Evolutionary conservation across 345 rosid genomes (phyloP), one percentile per base, ranked within the genome.

Genomic region (Iberis pinnata): DNA sequence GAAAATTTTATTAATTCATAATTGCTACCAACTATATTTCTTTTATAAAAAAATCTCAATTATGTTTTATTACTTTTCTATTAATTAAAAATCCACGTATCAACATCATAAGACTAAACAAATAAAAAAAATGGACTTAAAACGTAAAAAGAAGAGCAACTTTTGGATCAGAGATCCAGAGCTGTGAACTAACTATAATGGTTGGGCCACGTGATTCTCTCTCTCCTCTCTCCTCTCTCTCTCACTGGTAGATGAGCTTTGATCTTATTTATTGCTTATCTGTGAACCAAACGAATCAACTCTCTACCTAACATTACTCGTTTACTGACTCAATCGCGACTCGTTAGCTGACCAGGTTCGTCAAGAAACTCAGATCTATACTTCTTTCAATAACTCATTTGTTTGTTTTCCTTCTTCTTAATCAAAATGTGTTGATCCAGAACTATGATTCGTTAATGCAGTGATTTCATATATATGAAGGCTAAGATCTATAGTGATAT

Each of bases 131-230:
- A 13, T 16, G 12, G 36, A 49, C 14, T 18, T 33, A 11, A 29
- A 9, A 8, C 11, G 0, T 35, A 12, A 29, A 13, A 9, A 19
- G 1, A 2, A 35, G 9, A 24, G 11, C n/a, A 22, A 22, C 25
- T 22, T 12, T 9, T 41, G 58, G 64, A 49, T 41, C 36, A 8
- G 26, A 46, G 56, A 53, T 53, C 22, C 20, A 15, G 36, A 45
- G 64, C 13, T 46, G 56, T 57, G 56, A 58, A 59, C 78, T 70
- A 77, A 73, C 83, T 41, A 67, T 69, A 80, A 56, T 25, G 8
- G 40, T 52, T 25, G 9, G 36, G 73, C 77, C 82, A 76, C 69
- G 25, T 15, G 56, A 42, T 43, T 13, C 56, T 20, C 70, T 20
- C 6, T n/a, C 16, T 7, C 24, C 55, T 57, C 25, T 2, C 25